These are phyloP conservation scores for Fusarium fracticaudum DNA, from an alignment of 2,329 filamentous ascomycete genomes.

Conservation along the genomic window DNA sequence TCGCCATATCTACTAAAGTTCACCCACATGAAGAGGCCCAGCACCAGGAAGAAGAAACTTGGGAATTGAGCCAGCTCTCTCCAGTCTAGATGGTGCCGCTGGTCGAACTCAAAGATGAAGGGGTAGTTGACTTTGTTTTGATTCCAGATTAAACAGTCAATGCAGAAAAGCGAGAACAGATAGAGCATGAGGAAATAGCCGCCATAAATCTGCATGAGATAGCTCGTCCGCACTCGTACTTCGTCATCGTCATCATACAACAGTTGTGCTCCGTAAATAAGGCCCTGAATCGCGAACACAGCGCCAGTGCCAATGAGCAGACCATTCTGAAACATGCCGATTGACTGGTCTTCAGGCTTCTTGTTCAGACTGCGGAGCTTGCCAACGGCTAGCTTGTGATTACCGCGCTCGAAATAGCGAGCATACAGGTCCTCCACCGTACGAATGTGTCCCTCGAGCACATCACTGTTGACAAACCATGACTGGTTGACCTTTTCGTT, in stretches of 20 bases:
- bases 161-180: constrained; percentile 83
- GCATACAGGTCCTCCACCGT: constrained; percentile 92
- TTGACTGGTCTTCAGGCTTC: constrained; percentile 65
- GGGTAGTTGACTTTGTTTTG: constrained; percentile 91
- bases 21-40: constrained; percentile 86
- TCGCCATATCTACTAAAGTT: constrained; percentile 81
- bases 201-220: constrained; percentile 88
- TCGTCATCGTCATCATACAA: constrained; percentile 58
- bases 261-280: constrained; percentile 68
- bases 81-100: constrained; percentile 87
- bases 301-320: constrained; percentile 74
- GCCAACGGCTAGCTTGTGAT: constrained; percentile 88
- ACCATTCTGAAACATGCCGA: constrained; percentile 68
- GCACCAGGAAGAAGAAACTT: constrained; percentile 79
- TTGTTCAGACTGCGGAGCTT: constrained; percentile 81
- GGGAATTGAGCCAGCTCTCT: constrained; percentile 87
- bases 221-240: constrained; percentile 66
- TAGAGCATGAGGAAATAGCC: constrained; percentile 89
- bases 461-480: constrained; percentile 90
- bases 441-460: constrained; percentile 81
- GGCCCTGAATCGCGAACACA: constrained; percentile 73
- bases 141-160: constrained; percentile 87
- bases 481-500: constrained; percentile 89
- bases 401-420: constrained; percentile 92
- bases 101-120: constrained; percentile 97